Percentiles rank a stretch among this genome's conserved stretches.
phyloP scores from a whole-genome alignment of 2,329 filamentous ascomycete genomes.

The Apiospora marii region DNA sequence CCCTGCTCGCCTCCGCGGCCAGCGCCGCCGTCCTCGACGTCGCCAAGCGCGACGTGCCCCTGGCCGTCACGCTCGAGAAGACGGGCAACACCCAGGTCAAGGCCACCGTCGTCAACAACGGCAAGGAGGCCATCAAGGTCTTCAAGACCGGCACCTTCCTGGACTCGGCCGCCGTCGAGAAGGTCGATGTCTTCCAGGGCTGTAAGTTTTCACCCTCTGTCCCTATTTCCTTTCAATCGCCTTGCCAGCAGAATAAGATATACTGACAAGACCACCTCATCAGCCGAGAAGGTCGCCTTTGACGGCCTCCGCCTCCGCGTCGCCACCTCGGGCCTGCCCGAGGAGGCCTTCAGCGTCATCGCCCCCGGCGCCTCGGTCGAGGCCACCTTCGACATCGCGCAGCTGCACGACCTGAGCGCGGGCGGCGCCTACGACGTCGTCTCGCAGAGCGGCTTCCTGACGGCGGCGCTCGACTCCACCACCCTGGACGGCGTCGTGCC shows the following conservation, averaged over 20 bases:
- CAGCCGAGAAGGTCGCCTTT: conserved; percentile 28
- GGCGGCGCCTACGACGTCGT: conserved; percentile 30
- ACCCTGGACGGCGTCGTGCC: conserved; percentile 62
- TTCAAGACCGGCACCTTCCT: conserved; percentile 60
- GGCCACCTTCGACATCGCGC: conserved; percentile 26
- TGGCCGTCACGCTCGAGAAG: conserved; percentile 52
- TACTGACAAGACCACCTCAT: not conserved
- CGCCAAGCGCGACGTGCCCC: conserved; percentile 47
- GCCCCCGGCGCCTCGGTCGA: conserved; percentile 25
- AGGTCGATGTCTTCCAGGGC: conserved; percentile 53
- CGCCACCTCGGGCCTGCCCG: conserved; percentile 22
- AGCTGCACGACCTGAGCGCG: conserved; percentile 28
- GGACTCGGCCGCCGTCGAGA: conserved; percentile 56
- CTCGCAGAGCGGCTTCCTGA: conserved; percentile 21
- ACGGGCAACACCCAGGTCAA: conserved; percentile 59
- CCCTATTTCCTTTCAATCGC: no score
- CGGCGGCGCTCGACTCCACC: conserved; percentile 13
- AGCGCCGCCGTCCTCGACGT: conserved; percentile 45
- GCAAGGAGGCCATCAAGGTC: conserved; percentile 53
- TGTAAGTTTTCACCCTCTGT: conserved; percentile 46
- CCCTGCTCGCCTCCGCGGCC: conserved; percentile 46
- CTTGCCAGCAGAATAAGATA: not conserved
- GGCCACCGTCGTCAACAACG: conserved; percentile 58
- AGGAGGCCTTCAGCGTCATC: conserved; percentile 29
- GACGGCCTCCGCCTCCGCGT: conserved; percentile 26